Conservation (phyloP, 108 stramenopile species). For the Cyclostephanos tholiformis region DNA sequence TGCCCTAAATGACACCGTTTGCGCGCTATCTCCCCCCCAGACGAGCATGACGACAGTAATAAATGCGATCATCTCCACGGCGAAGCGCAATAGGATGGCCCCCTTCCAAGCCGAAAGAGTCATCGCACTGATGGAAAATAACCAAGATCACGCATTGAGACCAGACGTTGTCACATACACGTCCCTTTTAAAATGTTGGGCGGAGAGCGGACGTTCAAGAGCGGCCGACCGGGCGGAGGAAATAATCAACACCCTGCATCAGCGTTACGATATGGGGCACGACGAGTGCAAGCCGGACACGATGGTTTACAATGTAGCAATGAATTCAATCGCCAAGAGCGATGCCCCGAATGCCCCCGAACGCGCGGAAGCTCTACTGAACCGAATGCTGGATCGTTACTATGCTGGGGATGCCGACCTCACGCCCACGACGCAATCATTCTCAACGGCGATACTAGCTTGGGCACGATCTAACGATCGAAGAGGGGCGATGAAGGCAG, state of each 20-base stretch:
- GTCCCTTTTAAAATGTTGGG: constrained; percentile 51
- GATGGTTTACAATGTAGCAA: constrained; percentile 44
- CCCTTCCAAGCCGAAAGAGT: constrained; percentile 51
- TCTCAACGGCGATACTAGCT: constrained; percentile 55
- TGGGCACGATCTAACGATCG: constrained; percentile 58
- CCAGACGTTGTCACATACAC: constrained; percentile 59
- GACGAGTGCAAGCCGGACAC: constrained; percentile 46
- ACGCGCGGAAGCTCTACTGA: constrained; percentile 61
- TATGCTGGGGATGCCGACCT: constrained; percentile 43
- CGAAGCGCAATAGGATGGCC: constrained; percentile 21
- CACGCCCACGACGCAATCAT: constrained; percentile 37
- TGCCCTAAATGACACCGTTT: not conserved
- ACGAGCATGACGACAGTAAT: constrained; percentile 48
- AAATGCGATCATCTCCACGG: constrained; percentile 33
- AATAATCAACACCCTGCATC: constrained; percentile 42
- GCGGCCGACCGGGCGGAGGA: constrained; percentile 40
- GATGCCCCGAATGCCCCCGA: constrained; percentile 41
- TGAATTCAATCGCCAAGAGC: constrained; percentile 67
- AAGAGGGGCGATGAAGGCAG: constrained; percentile 48
- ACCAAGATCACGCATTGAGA: constrained; percentile 23
- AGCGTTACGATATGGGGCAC: constrained; percentile 39
- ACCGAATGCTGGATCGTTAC: constrained; percentile 59
- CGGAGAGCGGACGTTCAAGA: constrained; percentile 36
- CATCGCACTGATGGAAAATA: constrained; percentile 51
- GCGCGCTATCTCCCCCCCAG: constrained; percentile 3